phyloP scores from a whole-genome alignment of 768 basidiomycete genomes.

The Tricholoma hemisulphureum region DNA sequence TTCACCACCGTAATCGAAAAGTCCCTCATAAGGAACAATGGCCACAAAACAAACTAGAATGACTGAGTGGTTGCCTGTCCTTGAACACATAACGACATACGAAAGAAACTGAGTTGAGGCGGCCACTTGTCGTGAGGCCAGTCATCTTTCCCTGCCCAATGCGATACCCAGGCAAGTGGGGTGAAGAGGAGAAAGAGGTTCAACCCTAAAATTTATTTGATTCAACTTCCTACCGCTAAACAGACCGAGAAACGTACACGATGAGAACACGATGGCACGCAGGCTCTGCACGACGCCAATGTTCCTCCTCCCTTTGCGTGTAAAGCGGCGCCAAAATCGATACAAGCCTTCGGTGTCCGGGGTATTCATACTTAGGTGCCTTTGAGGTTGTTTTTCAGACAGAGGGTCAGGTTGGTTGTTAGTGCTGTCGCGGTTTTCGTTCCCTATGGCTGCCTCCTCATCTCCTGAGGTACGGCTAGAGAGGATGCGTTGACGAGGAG shows the following conservation, averaged over 20 bases:
- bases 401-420: not conserved
- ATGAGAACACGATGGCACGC: conserved; percentile 46
- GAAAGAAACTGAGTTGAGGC: conserved; percentile 37
- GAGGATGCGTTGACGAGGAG: not conserved
- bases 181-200: conserved; percentile 57
- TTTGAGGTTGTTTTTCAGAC: conserved; percentile 1
- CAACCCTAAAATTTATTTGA: conserved; percentile 42
- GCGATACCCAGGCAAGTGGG: conserved; percentile 60
- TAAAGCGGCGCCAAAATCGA: conserved; percentile 45
- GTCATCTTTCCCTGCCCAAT: conserved; percentile 36
- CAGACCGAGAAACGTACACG: conserved; percentile 38
- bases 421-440: not conserved
- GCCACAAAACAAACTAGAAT: conserved; percentile 58
- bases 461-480: not conserved
- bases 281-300: conserved; percentile 45
- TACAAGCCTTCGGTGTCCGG: conserved; percentile 16
- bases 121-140: conserved; percentile 28
- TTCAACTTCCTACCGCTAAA: not conserved
- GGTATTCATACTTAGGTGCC: not conserved
- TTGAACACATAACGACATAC: conserved; percentile 4
- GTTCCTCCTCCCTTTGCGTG: conserved; percentile 43
- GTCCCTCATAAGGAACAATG: conserved; percentile 62
- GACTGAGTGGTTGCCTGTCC: not conserved
- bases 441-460: not conserved
- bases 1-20: conserved; percentile 66